Conservation (phyloP, 352 stramenopile species). For the Pythium scleroteichum region DNA sequence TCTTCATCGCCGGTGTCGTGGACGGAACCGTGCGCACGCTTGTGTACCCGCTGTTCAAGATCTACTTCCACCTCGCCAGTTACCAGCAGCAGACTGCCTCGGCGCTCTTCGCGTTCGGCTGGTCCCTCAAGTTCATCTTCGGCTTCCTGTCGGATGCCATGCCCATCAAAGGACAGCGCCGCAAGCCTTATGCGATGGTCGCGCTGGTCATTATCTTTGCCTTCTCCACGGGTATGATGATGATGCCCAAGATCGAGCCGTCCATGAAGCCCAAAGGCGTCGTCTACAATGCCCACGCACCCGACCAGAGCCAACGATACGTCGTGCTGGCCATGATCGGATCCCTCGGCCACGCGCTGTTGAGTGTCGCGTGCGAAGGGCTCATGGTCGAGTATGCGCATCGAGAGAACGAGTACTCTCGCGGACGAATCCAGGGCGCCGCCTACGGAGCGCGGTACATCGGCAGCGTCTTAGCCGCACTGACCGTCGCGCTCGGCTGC, state of each 20-base stretch:
- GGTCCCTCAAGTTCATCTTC: conserved; percentile 30
- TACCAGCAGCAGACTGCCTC: conserved; percentile 8
- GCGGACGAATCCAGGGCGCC: conserved; percentile 17
- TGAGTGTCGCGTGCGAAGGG: conserved; percentile 21
- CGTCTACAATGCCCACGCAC: background rate
- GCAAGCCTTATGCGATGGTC: conserved; percentile 32
- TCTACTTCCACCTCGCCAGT: conserved; percentile 25
- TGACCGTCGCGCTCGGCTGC: conserved; percentile 9
- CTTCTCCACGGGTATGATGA: conserved; percentile 10
- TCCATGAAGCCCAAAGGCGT: background rate
- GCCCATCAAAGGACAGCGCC: conserved; percentile 25
- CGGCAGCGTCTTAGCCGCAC: conserved; percentile 3
- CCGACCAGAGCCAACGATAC: background rate
- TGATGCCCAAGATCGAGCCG: conserved; percentile 10
- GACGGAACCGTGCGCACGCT: conserved; percentile 22
- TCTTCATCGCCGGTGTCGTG: conserved; percentile 28
- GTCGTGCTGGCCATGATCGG: conserved; percentile 11
- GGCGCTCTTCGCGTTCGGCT: conserved; percentile 12
- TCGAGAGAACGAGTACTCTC: conserved; percentile 19
- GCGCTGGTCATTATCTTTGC: conserved; percentile 8
- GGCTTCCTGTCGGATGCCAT: conserved; percentile 27
- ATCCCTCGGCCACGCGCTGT: conserved; percentile 19
- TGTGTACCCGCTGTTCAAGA: conserved; percentile 30
- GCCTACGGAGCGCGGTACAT: conserved; percentile 12
- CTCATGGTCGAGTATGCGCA: conserved; percentile 31